Evolutionary conservation across 1,284 basidiomycete species (phyloP), one percentile per base, ranked within the genome.

Genomic region (Meripilus lineatus): DNA sequence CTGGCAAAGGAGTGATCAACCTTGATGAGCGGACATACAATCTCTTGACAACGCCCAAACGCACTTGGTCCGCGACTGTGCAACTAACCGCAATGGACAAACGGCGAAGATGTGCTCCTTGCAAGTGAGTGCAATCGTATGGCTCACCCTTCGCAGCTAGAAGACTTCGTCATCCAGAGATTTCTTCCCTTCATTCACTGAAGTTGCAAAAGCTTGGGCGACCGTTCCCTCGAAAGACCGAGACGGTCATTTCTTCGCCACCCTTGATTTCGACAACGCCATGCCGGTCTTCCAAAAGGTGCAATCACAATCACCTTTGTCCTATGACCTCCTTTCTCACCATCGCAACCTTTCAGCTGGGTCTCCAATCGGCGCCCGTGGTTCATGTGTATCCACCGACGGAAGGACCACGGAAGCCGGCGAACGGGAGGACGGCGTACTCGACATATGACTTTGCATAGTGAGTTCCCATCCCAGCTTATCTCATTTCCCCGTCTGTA

Each of bases 221-320:
- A 72, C 70, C 22, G 74, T 75, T 15, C 66, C 85, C 11, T 60
- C 71, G 43, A 69, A 69, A n/a, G 66, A 84, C 26, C 76, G 85
- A 34, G 74, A 91, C 61, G 68, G 74, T 47, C 91, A 95, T 63
- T 93, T 96, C 75, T 97, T 96, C 58, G 93, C 82, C 11, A 84
- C 81, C n/a, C 67, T 92, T 28, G 93, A 97, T 64, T 96, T 95
- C 60, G 78, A 85, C 51, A 74, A 88, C 32, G 84, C 79, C 2
- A 75, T 79, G 45, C 65, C 69, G 3, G 73, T 92, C 28, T 97
- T 93, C 68, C 81, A 88, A 66, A 82, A 81, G 70, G 91, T 89
- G 49, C 41, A 65, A 10, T 4, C 14, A 6, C 25, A 23, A 32
- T 24, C 38, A 17, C n/a, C 32, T n/a, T n/a, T n/a, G n/a, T n/a